Conservation (phyloP, 2,329 filamentous ascomycete genomes). For the Magnaporthiopsis incrustans region DNA sequence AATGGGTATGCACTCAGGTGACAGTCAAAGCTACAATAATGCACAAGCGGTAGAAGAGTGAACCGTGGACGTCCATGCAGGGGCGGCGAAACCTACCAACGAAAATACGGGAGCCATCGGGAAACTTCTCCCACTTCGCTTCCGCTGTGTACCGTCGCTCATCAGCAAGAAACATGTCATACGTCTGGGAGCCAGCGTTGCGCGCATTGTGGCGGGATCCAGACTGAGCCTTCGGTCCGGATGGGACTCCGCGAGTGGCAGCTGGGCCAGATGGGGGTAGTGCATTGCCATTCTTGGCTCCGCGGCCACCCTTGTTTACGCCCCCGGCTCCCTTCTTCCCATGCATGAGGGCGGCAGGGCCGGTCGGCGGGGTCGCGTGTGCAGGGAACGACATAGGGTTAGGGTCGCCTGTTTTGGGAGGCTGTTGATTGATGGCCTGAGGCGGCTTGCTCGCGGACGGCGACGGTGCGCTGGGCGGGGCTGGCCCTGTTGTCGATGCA, state of each 20-base stretch:
- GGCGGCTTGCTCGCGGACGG: no score
- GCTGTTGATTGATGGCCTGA: background rate
- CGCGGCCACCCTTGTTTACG: background rate
- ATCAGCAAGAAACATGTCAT: slow-evolving; percentile 64
- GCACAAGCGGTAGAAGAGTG: slow-evolving; percentile 15
- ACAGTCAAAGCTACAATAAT: slow-evolving; percentile 11
- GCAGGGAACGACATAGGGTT: background rate
- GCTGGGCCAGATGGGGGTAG: slow-evolving; percentile 10
- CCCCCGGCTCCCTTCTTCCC: background rate
- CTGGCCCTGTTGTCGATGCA: background rate
- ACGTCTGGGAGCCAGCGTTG: slow-evolving; percentile 51
- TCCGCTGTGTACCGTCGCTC: slow-evolving; percentile 70
- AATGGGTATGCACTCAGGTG: background rate
- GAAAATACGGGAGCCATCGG: slow-evolving; percentile 68
- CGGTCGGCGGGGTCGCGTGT: background rate
- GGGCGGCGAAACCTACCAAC: slow-evolving; percentile 78
- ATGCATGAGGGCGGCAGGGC: background rate
- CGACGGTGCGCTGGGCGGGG: background rate
- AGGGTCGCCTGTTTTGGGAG: background rate
- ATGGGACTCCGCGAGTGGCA: slow-evolving; percentile 15
- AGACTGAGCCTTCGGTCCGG: slow-evolving; percentile 13
- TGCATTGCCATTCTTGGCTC: background rate
- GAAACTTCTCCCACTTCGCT: slow-evolving; percentile 75
- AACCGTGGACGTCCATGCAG: slow-evolving; percentile 62
- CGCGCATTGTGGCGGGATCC: slow-evolving; percentile 9